Evolutionary conservation across 2,329 filamentous ascomycete species (phyloP), one percentile per base, ranked within the genome.

Genomic region (Scedosporium boydii): DNA sequence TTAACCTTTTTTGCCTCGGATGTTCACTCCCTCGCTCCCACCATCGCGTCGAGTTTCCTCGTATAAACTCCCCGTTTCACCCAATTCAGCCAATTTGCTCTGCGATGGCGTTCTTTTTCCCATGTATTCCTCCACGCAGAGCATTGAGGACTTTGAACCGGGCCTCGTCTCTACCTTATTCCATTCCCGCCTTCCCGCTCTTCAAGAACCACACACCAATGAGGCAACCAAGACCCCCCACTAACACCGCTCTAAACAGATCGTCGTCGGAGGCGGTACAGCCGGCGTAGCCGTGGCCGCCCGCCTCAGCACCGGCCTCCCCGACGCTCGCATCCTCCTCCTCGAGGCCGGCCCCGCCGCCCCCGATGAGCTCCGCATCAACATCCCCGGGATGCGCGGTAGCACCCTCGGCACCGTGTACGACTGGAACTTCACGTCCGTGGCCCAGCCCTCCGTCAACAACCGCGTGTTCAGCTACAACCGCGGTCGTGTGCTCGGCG

Each of bases 401-500:
- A 68, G 70, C 0, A 67, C 66, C 4, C 58, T 74, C 16, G 69
- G 67, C 1, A 64, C 69, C 2, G 55, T 59, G 2, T 70, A 70
- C 60, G 73, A 80, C 65, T 77, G 78, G 71, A 76, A 75, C 65
- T 80, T 81, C 67, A 74, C 75, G 3, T 77, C 79, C 0, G 68
- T 72, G 6, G 69, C 76, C 0, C 78, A 80, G 60, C 59, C 69
- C 1, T 66, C 68, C n/a, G 73, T 79, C 4, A 73, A 74, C 16
- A 71, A 72, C 14, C 74, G 78, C 1, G 66, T 71, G 3, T 75
- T 80, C 12, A 63, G 68, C 3, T 76, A 80, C 55, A 76, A 76
- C 26, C 74, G 79, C 5, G 80, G 78, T 41, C 78, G 78, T 59
- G 76, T 80, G 0, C 71, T 83, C 0, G 80, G 80, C 4, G 81